Conservation (phyloP, 805 yeast species). For the Teunomyces tritomae region DNA sequence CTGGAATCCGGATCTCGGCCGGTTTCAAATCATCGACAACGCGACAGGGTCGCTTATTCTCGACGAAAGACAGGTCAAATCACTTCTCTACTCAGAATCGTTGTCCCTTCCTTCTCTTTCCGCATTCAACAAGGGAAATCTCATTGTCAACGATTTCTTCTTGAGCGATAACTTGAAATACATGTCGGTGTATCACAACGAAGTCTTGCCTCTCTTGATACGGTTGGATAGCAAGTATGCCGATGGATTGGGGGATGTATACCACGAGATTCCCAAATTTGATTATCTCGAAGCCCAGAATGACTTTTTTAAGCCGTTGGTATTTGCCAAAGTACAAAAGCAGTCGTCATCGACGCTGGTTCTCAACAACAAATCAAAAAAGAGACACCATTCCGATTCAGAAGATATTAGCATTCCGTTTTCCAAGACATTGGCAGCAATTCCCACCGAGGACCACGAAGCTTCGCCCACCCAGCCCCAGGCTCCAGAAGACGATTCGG, state of each 20-base stretch:
- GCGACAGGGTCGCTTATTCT: conserved; percentile 20
- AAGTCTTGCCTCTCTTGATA: conserved; percentile 30
- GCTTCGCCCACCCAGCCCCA: conserved; percentile 5
- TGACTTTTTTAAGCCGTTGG: conserved; percentile 25
- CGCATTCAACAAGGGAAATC: conserved; percentile 30
- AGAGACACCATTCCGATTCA: conserved; percentile 6
- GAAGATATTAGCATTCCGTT: conserved; percentile 4
- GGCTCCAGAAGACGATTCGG: conserved; percentile 21
- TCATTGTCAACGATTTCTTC: conserved; percentile 36
- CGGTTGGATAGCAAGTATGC: conserved; percentile 25
- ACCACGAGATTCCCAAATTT: conserved; percentile 31
- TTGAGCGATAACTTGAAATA: conserved; percentile 32
- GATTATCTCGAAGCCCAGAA: conserved; percentile 27
- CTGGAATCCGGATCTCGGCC: conserved; percentile 36
- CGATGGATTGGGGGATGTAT: conserved; percentile 30
- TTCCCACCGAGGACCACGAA: conserved; percentile 9
- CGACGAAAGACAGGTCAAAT: conserved; percentile 31
- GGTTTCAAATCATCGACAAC: conserved; percentile 31
- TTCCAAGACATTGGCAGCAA: conserved; percentile 9
- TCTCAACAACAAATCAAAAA: conserved; percentile 2
- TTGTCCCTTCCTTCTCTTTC: conserved; percentile 29
- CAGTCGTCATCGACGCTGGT: conserved; percentile 5
- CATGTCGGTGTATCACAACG: conserved; percentile 38
- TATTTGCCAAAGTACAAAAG: conserved; percentile 17
- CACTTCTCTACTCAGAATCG: conserved; percentile 29